These are phyloP conservation scores for Xylaria telfairii DNA, from an alignment of 495 filamentous ascomycete species.

Conservation along the genomic window DNA sequence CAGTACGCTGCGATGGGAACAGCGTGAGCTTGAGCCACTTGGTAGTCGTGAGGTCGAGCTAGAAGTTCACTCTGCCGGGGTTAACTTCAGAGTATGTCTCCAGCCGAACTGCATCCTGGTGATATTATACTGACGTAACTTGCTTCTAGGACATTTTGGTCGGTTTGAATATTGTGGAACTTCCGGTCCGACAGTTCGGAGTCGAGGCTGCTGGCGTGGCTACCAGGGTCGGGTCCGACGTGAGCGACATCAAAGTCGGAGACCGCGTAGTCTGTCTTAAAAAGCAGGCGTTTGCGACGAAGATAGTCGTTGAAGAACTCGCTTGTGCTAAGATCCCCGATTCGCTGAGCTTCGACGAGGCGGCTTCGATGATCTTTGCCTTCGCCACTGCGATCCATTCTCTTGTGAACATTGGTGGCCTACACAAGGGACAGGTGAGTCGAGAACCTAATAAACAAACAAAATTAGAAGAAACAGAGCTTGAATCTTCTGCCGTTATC, in stretches of 20 bases:
- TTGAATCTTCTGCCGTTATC: no score
- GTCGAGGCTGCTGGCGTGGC: constrained; percentile 51
- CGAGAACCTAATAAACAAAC: no score
- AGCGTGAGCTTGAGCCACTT: constrained; percentile 24
- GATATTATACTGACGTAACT: neutral
- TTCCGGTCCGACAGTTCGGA: constrained; percentile 28
- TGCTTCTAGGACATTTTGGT: neutral
- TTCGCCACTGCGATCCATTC: constrained; percentile 60
- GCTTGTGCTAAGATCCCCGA: constrained; percentile 45
- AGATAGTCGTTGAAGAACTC: constrained; percentile 29
- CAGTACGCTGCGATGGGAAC: constrained; percentile 28
- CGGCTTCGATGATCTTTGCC: constrained; percentile 54
- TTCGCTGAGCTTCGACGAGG: constrained; percentile 48
- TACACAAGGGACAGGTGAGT: constrained; percentile 40
- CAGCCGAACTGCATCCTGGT: neutral
- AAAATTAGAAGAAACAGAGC: no score
- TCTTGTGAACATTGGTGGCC: constrained; percentile 35
- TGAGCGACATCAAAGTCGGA: constrained; percentile 44
- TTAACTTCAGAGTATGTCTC: constrained; percentile 51
- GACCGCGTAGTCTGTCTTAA: constrained; percentile 45
- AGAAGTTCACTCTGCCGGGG: constrained; percentile 47
- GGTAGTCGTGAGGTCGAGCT: constrained; percentile 40
- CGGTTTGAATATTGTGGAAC: constrained; percentile 40
- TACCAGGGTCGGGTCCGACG: constrained; percentile 45
- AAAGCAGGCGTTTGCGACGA: constrained; percentile 35